Base-by-base conservation (phyloP, 345 rosid genomes). In the Garcia nutans region DNA sequence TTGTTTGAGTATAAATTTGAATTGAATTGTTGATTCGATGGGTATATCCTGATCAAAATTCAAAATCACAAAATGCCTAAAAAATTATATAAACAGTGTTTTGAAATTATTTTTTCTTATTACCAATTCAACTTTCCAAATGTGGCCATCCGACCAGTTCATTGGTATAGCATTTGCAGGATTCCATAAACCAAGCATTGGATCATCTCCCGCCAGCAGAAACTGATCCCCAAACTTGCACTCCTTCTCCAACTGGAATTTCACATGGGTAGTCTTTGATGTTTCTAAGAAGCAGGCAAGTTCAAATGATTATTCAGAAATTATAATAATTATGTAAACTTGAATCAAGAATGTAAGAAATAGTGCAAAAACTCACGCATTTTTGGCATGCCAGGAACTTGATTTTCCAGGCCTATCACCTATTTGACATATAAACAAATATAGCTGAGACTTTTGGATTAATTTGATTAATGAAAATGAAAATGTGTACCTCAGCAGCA, bases 71-170 rank as follows among this genome's bases (percentile, higher is more conserved):
- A 28, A 15, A 44, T 33, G 66, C 11, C 52, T 7, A 16, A 20
- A 6, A 10, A 56, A 37, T 63, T 0, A 19, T 2, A 22, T 17
- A 10, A 11, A 37, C 37, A 33, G 42, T 15, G 3, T 20, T 15
- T 57, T 9, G 3, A 5, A 2, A 41, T 9, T 9, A 0, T 47
- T 8, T 28, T 33, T 72, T 54, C 15, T 16, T 13, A 69, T 78
- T 75, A 84, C 87, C 82, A 81, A 62, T 59, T 84, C 81, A n/a
- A 76, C 81, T 54, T 17, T 60, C 87, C 87, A 84, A 23, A 76
- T 37, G 75, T 81, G 76, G 1, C 77, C 87, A 20, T 70, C 80
- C 50, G 87, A 81, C 87, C 87, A 78, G 68, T 47, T 70, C 58
- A 81, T 63, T 2, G 84, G 82, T 4, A 78, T 44, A 44, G 82